Percentiles rank a stretch among this genome's conserved stretches.
Conservation (phyloP, 2,329 filamentous ascomycete genomes). For the Aspergillus tubingensis region DNA sequence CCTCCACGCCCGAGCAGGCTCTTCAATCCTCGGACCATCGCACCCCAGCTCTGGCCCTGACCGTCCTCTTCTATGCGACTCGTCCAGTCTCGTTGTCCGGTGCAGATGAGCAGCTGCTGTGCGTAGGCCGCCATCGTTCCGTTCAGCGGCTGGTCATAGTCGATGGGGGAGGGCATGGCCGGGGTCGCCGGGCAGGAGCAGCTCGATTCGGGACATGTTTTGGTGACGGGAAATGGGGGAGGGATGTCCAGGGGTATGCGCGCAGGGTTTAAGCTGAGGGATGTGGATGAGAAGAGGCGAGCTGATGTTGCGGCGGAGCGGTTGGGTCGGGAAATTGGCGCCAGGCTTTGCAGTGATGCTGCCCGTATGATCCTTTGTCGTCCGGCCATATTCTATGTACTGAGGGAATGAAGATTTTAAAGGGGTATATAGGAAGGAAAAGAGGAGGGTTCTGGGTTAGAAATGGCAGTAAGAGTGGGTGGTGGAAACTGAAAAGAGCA, state of each 20-base stretch:
- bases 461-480: not conserved
- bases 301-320: conserved; percentile 1
- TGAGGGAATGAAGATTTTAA: not conserved
- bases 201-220: conserved; percentile 71
- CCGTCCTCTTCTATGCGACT: conserved; percentile 84
- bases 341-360: not conserved
- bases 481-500: not conserved
- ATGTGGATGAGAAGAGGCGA: conserved; percentile 27
- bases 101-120: conserved; percentile 82
- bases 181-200: conserved; percentile 75
- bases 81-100: conserved; percentile 76
- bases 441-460: not conserved
- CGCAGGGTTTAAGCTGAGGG: conserved; percentile 17
- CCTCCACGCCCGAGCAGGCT: conserved; percentile 65
- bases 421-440: no score
- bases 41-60: conserved; percentile 47
- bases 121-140: conserved; percentile 76
- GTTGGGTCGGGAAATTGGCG: not conserved
- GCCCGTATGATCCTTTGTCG: not conserved
- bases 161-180: conserved; percentile 71
- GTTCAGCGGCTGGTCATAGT: conserved; percentile 68
- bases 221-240: conserved; percentile 50
- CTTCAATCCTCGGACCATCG: conserved; percentile 68
- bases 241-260: conserved; percentile 39
- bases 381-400: not conserved